phyloP scores from a whole-genome alignment of 805 yeast species.

The Barnettozyma sp. region DNA sequence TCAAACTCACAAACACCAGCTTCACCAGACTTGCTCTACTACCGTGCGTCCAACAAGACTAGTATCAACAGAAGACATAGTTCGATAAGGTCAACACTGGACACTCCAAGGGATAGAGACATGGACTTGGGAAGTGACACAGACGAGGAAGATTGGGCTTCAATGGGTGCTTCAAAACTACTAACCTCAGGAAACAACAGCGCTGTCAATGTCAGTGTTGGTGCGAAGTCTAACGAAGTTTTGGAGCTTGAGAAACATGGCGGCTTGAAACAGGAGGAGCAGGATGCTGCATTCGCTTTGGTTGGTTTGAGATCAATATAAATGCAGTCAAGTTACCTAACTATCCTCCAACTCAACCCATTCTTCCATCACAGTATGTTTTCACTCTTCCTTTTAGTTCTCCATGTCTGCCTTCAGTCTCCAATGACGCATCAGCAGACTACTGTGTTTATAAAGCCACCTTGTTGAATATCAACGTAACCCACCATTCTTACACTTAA shows the following conservation, averaged over 20 bases:
- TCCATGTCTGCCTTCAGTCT: background rate
- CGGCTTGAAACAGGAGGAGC: conserved; percentile 29
- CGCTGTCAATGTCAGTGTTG: conserved; percentile 6
- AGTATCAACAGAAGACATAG: conserved; percentile 21
- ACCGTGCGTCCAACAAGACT: conserved; percentile 10
- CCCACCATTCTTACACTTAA: too few species aligned
- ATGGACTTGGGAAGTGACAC: conserved; percentile 44
- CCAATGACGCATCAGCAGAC: too few species aligned
- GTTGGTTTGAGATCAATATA: conserved; percentile 43
- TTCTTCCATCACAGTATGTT: background rate
- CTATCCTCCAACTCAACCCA: background rate
- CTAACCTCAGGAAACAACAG: conserved; percentile 28
- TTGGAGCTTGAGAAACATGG: conserved; percentile 11
- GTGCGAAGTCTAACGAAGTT: conserved; percentile 5
- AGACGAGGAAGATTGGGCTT: conserved; percentile 96
- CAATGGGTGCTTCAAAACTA: conserved; percentile 74
- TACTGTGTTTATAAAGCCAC: too few species aligned
- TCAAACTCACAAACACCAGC: conserved; percentile 32
- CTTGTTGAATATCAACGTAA: too few species aligned
- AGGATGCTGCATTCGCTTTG: conserved; percentile 58
- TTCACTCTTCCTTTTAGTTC: background rate
- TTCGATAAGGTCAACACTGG: conserved; percentile 36
- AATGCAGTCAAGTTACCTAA: conserved; percentile 2
- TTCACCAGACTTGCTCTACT: conserved; percentile 25
- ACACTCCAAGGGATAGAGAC: conserved; percentile 22